Evolutionary conservation across 768 basidiomycete genomes (phyloP).

Genomic region (Russula griseocarnosa): DNA sequence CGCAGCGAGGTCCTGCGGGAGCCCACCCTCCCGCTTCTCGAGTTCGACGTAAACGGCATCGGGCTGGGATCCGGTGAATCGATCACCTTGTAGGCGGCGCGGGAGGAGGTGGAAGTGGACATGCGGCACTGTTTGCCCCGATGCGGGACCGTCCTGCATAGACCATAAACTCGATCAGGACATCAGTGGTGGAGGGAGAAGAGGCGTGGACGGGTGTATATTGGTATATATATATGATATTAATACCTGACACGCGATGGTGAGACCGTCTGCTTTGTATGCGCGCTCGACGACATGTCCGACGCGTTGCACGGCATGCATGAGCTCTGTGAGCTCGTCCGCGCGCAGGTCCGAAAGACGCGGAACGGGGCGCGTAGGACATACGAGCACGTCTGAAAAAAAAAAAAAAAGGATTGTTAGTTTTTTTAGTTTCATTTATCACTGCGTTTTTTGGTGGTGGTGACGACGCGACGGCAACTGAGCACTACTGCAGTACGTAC

Average conservation of each 20-base stretch:
- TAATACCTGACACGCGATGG: slow-evolving; percentile 82
- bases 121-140: slow-evolving; percentile 84
- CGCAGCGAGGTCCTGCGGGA: slow-evolving; percentile 41
- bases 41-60: slow-evolving; percentile 79
- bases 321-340: slow-evolving; percentile 73
- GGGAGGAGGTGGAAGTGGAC: slow-evolving; percentile 97
- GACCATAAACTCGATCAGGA: neutral
- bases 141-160: slow-evolving; percentile 80
- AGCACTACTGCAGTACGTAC: too few species aligned
- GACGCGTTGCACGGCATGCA: slow-evolving; percentile 73
- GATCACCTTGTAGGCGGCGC: slow-evolving; percentile 64
- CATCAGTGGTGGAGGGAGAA: slow-evolving; percentile 10
- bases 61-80: slow-evolving; percentile 51
- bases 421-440: too few species aligned
- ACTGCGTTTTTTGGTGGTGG: too few species aligned
- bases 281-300: slow-evolving; percentile 75
- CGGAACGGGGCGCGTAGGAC: slow-evolving; percentile 48
- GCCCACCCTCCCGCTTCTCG: slow-evolving; percentile 56
- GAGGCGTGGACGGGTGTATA: too few species aligned
- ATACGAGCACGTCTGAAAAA: slow-evolving; percentile 50
- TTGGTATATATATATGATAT: neutral
- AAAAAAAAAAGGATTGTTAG: neutral
- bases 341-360: slow-evolving; percentile 46
- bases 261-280: slow-evolving; percentile 79
- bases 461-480: too few species aligned